These are phyloP conservation scores for Silene coronaria DNA, from an alignment of 179 eudicot species.

Conservation along the genomic window DNA sequence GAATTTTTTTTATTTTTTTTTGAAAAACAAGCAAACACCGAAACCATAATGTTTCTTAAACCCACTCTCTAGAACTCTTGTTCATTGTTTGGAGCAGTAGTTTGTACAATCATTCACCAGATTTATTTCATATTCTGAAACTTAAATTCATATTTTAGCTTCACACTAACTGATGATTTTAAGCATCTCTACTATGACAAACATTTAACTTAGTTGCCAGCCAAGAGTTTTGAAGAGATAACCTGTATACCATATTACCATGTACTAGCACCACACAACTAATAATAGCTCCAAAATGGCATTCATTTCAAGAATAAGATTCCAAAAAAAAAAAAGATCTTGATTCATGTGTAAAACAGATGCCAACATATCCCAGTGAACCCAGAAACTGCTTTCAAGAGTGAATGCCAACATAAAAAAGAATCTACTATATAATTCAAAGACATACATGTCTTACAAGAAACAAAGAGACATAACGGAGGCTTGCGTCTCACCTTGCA, in stretches of 20 bases:
- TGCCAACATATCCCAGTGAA: background rate
- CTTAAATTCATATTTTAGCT: background rate
- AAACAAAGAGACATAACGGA: background rate
- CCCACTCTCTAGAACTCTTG: background rate
- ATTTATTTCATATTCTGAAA: background rate
- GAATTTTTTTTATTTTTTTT: background rate
- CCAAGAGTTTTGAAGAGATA: too few species aligned
- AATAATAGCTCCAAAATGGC: background rate
- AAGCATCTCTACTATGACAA: background rate
- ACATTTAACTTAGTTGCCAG: too few species aligned
- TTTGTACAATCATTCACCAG: background rate
- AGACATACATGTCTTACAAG: background rate
- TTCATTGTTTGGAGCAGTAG: background rate
- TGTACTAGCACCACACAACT: background rate
- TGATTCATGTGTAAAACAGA: background rate
- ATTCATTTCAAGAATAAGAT: background rate
- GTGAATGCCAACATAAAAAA: background rate
- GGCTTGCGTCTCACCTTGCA: slow-evolving; percentile 50
- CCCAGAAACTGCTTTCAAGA: background rate
- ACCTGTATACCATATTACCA: too few species aligned
- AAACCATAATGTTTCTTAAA: background rate
- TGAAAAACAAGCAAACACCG: background rate
- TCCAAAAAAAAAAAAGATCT: background rate
- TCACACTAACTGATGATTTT: background rate
- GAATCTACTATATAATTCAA: background rate